Evolutionary conservation across 1,284 basidiomycete genomes (phyloP), one percentile per base, ranked within the genome.

Genomic region (Exsudoporus floridanus): DNA sequence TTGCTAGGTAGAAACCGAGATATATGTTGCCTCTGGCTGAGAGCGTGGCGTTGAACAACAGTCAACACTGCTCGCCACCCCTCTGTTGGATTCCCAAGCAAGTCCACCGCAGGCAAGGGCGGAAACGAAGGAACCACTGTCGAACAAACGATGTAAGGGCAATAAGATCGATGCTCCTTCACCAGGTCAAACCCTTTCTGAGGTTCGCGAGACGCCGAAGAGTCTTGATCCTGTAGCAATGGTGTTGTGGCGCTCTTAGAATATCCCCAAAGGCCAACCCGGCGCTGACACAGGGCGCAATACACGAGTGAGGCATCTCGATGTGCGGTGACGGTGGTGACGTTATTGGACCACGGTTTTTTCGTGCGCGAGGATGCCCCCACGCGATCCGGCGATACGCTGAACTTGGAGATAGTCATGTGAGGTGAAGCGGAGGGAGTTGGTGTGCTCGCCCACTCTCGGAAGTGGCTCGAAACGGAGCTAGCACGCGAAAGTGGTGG

Each of bases 111-210:
- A 8, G 66, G 57, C 4, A 69, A 64, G 10, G 73, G 63, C n/a
- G 82, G 75, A 10, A 84, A 66, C 2, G 81, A 78, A 4, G 86
- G 86, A 10, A 90, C 72, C 4, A 75, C 63, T 2, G 86, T 88
- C 7, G 87, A 88, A 21, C 80, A 79, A 23, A 86, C 83, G 43
- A 88, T 79, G 57, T 89, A 92, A 19, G 89, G 89, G 60, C 90
- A 92, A 60, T 88, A 89, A 4, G 87, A 83, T 21, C 90, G 78
- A 64, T 92, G 89, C 66, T 92, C 90, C 61, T 83, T 86, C 37
- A 90, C 69, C 21, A 90, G 65, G 64, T 92, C 88, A 51, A 91
- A 82, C 30, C 78, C 79, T 44, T 86, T 76, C 44, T 74, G 73
- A n/a, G 73, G 73, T 50, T 73, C 74, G 57, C 45, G 46, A 16